A percentile compares a stretch with the other conserved stretches of the same genome.
Conservation (phyloP, 2,329 filamentous ascomycete genomes). For the Metarhizium guizhouense region DNA sequence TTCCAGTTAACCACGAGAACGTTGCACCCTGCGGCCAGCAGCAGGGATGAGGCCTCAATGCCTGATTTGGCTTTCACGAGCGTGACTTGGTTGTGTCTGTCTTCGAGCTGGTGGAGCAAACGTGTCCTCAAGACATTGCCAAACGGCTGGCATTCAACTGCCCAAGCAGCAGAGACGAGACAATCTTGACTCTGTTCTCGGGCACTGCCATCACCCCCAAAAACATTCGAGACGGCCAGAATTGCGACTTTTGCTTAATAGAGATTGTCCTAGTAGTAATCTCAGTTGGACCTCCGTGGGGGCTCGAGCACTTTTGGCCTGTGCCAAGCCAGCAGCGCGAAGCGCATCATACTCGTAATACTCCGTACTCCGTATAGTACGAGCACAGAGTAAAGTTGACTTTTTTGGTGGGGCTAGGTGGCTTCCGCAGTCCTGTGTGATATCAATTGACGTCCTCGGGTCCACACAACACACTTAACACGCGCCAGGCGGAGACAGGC, state of each 20-base stretch:
- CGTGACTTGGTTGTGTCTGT: neutral
- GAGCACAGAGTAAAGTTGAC: neutral
- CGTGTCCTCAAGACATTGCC: too few species aligned
- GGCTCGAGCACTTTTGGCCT: neutral
- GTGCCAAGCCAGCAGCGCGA: neutral
- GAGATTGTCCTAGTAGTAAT: neutral
- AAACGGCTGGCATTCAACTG: too few species aligned
- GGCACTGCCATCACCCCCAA: too few species aligned
- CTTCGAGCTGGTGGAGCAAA: too few species aligned
- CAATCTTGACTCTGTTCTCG: too few species aligned
- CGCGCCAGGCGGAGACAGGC: neutral
- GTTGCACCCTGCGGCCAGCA: neutral
- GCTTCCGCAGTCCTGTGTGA: neutral
- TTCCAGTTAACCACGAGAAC: slow-evolving; percentile 18
- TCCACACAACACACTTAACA: neutral
- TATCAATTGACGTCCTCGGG: neutral
- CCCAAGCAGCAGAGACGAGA: too few species aligned
- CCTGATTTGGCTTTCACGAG: neutral
- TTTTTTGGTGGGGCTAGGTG: neutral
- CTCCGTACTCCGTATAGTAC: neutral
- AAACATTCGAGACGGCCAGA: too few species aligned
- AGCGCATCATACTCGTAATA: neutral
- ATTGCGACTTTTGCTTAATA: neutral
- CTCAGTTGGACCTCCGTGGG: neutral
- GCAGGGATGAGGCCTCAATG: neutral